These are phyloP conservation scores for Rosellinia necatrix DNA, from an alignment of 2,329 filamentous ascomycete species.

Conservation along the genomic window DNA sequence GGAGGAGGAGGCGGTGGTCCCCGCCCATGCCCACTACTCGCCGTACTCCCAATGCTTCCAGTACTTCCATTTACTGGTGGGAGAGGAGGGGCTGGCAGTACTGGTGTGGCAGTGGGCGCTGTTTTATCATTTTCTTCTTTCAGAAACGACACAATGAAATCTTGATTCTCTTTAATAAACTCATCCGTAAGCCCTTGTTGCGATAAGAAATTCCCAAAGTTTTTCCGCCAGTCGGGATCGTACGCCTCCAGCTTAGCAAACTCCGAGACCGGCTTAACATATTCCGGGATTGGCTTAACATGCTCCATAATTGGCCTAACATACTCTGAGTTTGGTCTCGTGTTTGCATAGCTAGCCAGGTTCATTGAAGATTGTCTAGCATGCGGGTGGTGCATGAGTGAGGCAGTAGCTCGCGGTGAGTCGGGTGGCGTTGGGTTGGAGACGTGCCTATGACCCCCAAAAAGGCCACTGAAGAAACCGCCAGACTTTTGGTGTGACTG, in stretches of 20 bases:
- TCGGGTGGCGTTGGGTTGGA: constrained; percentile 62
- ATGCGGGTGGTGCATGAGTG: constrained; percentile 44
- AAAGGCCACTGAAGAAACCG: constrained; percentile 63
- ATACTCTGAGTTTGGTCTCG: too few relatives aligned
- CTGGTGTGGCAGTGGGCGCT: constrained; percentile 39
- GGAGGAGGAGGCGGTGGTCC: constrained; percentile 49
- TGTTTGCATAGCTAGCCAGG: constrained; percentile 51
- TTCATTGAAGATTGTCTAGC: constrained; percentile 48
- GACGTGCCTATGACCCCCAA: constrained; percentile 64
- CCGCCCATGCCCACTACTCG: constrained; percentile 41
- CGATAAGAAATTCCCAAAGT: constrained; percentile 67
- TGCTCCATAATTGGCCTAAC: too few relatives aligned
- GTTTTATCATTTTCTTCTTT: constrained; percentile 57
- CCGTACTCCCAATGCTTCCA: constrained; percentile 31
- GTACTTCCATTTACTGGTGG: constrained; percentile 44
- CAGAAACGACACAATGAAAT: constrained; percentile 69
- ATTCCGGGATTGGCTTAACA: too few relatives aligned
- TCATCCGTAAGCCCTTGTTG: constrained; percentile 68
- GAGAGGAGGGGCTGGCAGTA: constrained; percentile 47
- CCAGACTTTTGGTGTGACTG: constrained; percentile 52
- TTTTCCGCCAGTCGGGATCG: constrained; percentile 67
- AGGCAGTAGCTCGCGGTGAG: constrained; percentile 52
- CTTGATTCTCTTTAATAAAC: constrained; percentile 69
- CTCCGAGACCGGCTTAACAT: constrained; percentile 56
- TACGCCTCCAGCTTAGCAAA: constrained; percentile 67